Evolutionary conservation across 1,139 yeast species (phyloP).

Genomic region (Yarrowia galli): DNA sequence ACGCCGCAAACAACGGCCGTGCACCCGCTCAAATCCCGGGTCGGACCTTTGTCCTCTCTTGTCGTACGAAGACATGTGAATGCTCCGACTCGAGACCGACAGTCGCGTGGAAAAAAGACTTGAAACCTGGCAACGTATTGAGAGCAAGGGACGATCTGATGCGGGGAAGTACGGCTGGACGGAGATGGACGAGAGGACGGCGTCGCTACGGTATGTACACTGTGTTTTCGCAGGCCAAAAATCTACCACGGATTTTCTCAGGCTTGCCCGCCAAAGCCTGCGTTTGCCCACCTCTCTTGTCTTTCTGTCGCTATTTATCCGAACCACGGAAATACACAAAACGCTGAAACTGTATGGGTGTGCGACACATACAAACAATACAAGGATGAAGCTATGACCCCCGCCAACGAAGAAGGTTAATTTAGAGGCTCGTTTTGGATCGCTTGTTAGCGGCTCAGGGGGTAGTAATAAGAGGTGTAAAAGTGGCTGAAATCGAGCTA

Average conservation of each 20-base stretch:
- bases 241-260: no score
- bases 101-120: background rate
- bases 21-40: background rate
- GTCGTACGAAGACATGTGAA: no score
- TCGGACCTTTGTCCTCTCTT: background rate
- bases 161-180: slow-evolving; percentile 29
- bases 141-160: background rate
- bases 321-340: background rate
- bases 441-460: no score
- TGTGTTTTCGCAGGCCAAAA: background rate
- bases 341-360: background rate
- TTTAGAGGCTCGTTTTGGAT: background rate
- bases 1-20: no score
- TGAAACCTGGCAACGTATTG: slow-evolving; percentile 2
- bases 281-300: background rate
- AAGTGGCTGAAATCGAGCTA: no score
- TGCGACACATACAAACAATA: no score
- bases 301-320: background rate
- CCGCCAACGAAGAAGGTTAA: no score
- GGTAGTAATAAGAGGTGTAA: no score
- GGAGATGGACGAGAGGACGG: background rate
- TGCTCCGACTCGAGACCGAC: background rate
- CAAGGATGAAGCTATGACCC: no score
- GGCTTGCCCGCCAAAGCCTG: background rate
- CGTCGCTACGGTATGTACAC: background rate